These are phyloP conservation scores for Gynochthodes officinalis DNA, from an alignment of 257 asterid species.

Conservation along the genomic window DNA sequence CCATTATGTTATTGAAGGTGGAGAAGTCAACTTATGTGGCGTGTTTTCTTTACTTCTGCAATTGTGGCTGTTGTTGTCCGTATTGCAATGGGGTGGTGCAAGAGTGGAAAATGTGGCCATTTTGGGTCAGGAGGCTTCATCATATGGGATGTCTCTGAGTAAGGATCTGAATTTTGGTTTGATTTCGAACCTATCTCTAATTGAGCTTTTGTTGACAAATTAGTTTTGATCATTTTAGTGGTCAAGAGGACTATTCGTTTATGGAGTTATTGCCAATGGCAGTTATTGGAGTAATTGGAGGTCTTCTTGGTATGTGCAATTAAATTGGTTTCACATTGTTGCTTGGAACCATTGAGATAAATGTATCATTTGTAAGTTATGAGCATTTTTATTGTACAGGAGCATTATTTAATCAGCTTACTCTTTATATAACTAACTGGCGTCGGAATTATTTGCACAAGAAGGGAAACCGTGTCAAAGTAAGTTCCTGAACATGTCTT, in stretches of 20 bases:
- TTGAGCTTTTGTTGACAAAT: conserved; percentile 22
- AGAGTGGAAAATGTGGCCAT: conserved; percentile 97
- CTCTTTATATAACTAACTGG: conserved; percentile 79
- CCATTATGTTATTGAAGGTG: conserved; percentile 56
- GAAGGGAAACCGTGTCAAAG: conserved; percentile 88
- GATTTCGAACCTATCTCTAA: conserved; percentile 21
- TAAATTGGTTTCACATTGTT: conserved; percentile 6
- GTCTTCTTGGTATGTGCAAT: conserved; percentile 80
- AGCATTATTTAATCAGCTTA: conserved; percentile 95
- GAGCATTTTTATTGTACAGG: conserved; percentile 43
- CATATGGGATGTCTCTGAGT: conserved; percentile 96
- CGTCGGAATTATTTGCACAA: conserved; percentile 86
- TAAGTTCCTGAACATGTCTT: conserved; percentile 35
- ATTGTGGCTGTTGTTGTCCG: conserved; percentile 97
- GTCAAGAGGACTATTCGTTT: conserved; percentile 98
- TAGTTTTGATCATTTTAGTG: conserved; percentile 59
- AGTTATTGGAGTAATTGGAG: conserved; percentile 94
- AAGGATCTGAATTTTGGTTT: conserved; percentile 36
- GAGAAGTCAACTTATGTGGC: conserved; percentile 99
- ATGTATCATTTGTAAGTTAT: conserved; percentile 19
- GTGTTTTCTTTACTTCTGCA: conserved; percentile 97
- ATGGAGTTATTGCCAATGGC: conserved; percentile 97
- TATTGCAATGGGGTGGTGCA: conserved; percentile 97
- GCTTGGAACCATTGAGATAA: conserved; percentile 14
- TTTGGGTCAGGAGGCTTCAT: conserved; percentile 98